Percentiles rank a stretch among this genome's conserved stretches.
phyloP scores from a whole-genome alignment of 495 filamentous ascomycete genomes.

The Aspergillus ostianus region DNA sequence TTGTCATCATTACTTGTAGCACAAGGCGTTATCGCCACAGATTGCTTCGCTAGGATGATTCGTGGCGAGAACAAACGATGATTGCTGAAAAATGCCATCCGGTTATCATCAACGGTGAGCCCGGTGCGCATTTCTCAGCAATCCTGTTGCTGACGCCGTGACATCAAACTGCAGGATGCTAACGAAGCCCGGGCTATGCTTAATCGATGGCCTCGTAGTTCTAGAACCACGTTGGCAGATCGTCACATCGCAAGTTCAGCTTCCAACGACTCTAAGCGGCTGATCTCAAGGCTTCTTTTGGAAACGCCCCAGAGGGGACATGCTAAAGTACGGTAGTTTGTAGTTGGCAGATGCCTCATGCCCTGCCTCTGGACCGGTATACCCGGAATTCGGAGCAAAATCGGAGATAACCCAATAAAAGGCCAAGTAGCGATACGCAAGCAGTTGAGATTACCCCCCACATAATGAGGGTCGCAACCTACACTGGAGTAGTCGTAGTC shows the following conservation, averaged over 20 bases:
- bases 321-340: too few relatives aligned
- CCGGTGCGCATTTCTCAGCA: background rate
- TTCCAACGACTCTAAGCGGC: background rate
- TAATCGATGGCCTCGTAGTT: background rate
- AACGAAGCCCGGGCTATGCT: background rate
- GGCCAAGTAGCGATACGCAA: too few relatives aligned
- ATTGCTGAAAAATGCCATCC: background rate
- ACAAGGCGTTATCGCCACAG: background rate
- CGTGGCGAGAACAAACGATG: background rate
- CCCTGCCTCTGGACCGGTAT: too few relatives aligned
- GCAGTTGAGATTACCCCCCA: background rate
- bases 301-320: too few relatives aligned
- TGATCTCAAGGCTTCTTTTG: too few relatives aligned
- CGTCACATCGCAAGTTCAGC: background rate
- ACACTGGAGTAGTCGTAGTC: too few relatives aligned
- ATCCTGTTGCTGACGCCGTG: background rate
- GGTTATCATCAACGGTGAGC: background rate
- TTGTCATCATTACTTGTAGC: background rate
- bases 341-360: too few relatives aligned
- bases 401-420: too few relatives aligned
- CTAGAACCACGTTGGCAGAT: background rate
- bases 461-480: background rate
- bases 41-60: background rate
- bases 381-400: too few relatives aligned
- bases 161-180: background rate